phyloP scores from a whole-genome alignment of 768 basidiomycete genomes.

The Trametes meyenii region DNA sequence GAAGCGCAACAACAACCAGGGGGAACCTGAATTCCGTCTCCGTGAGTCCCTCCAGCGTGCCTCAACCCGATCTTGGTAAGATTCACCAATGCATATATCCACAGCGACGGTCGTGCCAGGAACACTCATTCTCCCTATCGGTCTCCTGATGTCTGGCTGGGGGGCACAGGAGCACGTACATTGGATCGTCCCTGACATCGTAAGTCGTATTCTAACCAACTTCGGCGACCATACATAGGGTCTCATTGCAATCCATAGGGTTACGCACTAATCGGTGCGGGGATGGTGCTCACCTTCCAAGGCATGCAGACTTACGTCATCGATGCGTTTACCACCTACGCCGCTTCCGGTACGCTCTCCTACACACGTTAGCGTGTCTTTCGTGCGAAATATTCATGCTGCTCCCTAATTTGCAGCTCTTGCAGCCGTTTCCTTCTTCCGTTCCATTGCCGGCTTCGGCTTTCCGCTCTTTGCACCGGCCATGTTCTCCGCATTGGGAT shows the following conservation, averaged over 20 bases:
- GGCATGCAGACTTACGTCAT: conserved; percentile 68
- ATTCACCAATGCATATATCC: not conserved
- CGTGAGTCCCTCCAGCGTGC: conserved; percentile 35
- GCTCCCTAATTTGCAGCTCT: conserved; percentile 45
- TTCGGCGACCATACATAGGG: not conserved
- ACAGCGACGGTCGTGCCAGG: conserved; percentile 62
- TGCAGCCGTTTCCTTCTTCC: conserved; percentile 63
- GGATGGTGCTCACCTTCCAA: conserved; percentile 65
- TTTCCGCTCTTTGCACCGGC: conserved; percentile 76
- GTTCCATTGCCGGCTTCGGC: conserved; percentile 68
- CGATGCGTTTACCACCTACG: conserved; percentile 65
- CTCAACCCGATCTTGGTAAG: too few species aligned
- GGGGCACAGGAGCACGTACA: conserved; percentile 54
- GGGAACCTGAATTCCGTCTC: conserved; percentile 57
- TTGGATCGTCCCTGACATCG: conserved; percentile 75
- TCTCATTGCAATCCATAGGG: conserved; percentile 44
- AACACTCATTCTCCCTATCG: conserved; percentile 62
- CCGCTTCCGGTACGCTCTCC: conserved; percentile 63
- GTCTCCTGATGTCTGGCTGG: conserved; percentile 76
- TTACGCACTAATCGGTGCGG: conserved; percentile 55
- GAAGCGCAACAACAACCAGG: conserved; percentile 53
- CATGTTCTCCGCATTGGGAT: conserved; percentile 66
- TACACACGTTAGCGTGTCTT: conserved; percentile 45
- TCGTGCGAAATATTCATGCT: not conserved
- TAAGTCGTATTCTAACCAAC: conserved; percentile 33